Evolutionary conservation across 148 eudicot genomes (phyloP).

Genomic region (Drosera capensis): DNA sequence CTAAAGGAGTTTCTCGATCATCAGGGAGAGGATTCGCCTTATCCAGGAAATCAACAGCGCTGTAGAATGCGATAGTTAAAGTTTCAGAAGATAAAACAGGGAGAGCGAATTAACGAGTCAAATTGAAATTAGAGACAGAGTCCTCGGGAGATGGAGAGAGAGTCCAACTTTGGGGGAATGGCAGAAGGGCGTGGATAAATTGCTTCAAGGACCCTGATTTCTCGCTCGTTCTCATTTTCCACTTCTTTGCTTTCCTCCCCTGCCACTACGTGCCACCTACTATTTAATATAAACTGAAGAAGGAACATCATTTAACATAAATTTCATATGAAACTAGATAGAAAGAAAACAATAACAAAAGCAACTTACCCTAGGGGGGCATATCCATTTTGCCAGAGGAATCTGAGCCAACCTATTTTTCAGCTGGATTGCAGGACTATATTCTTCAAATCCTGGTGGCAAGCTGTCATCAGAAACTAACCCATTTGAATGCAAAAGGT

Average conservation of each 20-base stretch:
- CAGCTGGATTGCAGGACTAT: conserved; percentile 34
- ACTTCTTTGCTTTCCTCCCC: conserved; percentile 66
- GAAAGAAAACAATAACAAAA: background rate
- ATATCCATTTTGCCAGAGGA: conserved; percentile 45
- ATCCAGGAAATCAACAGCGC: conserved; percentile 31
- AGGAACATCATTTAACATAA: conserved; percentile 4
- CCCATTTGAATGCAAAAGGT: conserved; percentile 18
- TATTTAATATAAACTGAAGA: conserved; percentile 45
- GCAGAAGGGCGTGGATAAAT: conserved; percentile 69
- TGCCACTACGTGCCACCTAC: conserved; percentile 54
- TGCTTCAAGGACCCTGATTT: conserved; percentile 66
- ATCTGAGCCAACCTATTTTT: conserved; percentile 44
- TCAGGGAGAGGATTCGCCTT: conserved; percentile 15
- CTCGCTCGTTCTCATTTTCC: conserved; percentile 42
- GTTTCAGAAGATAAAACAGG: background rate
- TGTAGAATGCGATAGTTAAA: conserved; percentile 14
- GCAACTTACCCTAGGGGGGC: conserved; percentile 55
- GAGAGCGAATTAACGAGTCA: too few relatives aligned
- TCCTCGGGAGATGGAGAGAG: background rate
- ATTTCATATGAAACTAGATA: background rate
- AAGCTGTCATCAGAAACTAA: conserved; percentile 35
- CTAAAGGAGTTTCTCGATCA: conserved; percentile 26
- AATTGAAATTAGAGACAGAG: too few relatives aligned
- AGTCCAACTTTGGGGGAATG: conserved; percentile 57
- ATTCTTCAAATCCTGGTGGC: conserved; percentile 81